A percentile compares a stretch with the other conserved stretches of the same genome.
Evolutionary conservation across 208 protist genomes (phyloP).

Genomic region (Entamoeba invadens): DNA sequence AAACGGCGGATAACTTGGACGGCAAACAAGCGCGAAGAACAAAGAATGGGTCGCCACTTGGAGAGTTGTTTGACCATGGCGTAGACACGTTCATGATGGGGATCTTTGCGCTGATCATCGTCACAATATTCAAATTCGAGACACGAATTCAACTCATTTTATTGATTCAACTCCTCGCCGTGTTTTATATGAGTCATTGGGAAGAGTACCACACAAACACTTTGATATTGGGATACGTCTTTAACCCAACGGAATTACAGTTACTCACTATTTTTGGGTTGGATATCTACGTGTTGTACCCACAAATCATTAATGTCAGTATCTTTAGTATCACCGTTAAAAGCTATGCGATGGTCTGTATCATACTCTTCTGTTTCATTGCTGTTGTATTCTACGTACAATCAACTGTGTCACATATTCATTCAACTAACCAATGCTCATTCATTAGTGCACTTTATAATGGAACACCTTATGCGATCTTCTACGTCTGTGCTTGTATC

Average conservation of each 20-base stretch:
- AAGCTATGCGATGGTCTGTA: background rate
- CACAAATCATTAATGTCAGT: background rate
- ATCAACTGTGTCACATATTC: background rate
- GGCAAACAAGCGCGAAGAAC: constrained; percentile 6
- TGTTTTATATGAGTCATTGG: background rate
- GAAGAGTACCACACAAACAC: constrained; percentile 2
- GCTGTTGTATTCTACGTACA: background rate
- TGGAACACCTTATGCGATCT: background rate
- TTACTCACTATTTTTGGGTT: background rate
- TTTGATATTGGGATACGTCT: background rate
- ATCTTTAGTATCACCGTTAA: background rate
- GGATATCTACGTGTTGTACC: background rate
- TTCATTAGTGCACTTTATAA: background rate
- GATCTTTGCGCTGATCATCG: background rate
- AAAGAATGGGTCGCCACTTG: background rate
- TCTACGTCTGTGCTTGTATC: background rate
- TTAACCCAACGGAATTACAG: constrained; percentile 1
- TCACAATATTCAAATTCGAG: background rate
- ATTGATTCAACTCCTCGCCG: background rate
- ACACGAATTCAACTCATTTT: background rate
- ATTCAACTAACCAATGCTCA: background rate
- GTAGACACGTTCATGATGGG: background rate
- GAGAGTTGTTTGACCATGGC: background rate
- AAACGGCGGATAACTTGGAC: constrained; percentile 2
- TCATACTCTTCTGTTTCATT: background rate